phyloP scores from a whole-genome alignment of 345 rosid species.

The Syzygium grande region DNA sequence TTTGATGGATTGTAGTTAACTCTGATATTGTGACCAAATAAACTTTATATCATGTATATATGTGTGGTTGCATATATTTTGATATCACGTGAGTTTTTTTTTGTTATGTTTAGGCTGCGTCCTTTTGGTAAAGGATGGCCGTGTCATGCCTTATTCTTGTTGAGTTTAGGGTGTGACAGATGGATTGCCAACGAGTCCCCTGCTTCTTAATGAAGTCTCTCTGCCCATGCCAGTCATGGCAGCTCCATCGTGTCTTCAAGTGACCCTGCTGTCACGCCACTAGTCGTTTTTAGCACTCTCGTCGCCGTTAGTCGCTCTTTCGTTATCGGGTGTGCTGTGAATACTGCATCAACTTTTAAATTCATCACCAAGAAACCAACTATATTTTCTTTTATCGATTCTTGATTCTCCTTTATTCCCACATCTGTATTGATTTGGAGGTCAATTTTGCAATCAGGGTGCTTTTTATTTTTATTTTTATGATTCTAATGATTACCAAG shows the following conservation, averaged over 20 bases:
- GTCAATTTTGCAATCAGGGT: neutral
- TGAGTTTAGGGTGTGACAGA: no score
- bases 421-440: neutral
- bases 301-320: conserved; percentile 29
- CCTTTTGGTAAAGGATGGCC: no score
- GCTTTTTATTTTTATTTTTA: neutral
- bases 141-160: no score
- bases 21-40: no score
- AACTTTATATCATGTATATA: no score
- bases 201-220: neutral
- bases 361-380: no score
- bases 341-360: neutral
- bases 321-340: conserved; percentile 24
- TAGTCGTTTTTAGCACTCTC: conserved; percentile 33
- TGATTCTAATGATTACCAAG: neutral
- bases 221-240: neutral
- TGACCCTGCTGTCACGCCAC: conserved; percentile 13
- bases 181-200: neutral
- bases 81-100: no score
- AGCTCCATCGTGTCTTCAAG: neutral
- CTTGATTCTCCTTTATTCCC: neutral
- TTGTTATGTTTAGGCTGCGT: no score
- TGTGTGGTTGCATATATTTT: no score
- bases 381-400: no score
- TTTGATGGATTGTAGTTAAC: no score